A percentile compares a stretch with the other conserved stretches of the same genome.
Conservation (phyloP, 2,329 filamentous ascomycete genomes). For the Drechmeria coniospora region DNA sequence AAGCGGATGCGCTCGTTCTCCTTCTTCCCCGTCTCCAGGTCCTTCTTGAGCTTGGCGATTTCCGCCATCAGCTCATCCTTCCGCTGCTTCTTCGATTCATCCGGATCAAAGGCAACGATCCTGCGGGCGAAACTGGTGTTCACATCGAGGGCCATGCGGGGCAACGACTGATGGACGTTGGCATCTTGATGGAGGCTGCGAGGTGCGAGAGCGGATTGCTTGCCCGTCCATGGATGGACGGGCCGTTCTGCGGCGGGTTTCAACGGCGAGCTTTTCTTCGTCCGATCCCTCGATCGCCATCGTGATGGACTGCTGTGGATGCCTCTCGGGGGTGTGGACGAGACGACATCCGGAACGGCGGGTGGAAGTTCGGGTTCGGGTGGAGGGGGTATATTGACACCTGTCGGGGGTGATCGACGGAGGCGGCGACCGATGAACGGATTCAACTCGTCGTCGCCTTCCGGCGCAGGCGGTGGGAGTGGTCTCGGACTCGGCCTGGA, state of each 20-base stretch:
- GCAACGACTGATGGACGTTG: not conserved
- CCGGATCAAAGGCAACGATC: conserved; percentile 23
- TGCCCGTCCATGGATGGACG: not conserved
- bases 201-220: conserved; percentile 3
- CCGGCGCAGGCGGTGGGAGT: conserved; percentile 26
- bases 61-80: conserved; percentile 39
- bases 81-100: conserved; percentile 33
- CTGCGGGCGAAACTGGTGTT: conserved; percentile 24
- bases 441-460: conserved; percentile 14
- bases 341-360: conserved; percentile 34
- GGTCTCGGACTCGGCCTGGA: conserved; percentile 29
- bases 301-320: conserved; percentile 45
- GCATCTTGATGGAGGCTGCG: not conserved
- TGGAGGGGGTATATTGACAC: conserved; percentile 11
- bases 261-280: conserved; percentile 31
- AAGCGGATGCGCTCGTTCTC: conserved; percentile 40
- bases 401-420: conserved; percentile 15
- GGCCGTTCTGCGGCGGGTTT: conserved; percentile 25
- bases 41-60: conserved; percentile 38
- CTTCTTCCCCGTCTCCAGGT: conserved; percentile 39
- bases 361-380: conserved; percentile 51
- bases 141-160: not conserved
- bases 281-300: conserved; percentile 19
- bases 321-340: conserved; percentile 39
- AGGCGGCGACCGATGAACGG: conserved; percentile 15